Conservation (phyloP, 2,329 filamentous ascomycete genomes). For the Claviceps sp. region DNA sequence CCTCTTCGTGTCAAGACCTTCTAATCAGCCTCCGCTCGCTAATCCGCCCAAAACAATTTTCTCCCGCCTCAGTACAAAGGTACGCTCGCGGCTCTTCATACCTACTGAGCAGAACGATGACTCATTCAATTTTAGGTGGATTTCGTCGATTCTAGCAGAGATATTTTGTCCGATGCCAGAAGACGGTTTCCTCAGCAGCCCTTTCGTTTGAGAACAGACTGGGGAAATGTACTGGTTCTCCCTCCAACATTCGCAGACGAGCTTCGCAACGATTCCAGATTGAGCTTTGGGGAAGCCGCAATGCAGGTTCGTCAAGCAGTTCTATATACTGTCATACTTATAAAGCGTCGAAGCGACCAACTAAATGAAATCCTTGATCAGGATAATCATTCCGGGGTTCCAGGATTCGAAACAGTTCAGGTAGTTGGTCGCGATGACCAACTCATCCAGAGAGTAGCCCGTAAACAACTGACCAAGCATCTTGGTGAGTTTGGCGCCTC, state of each 20-base stretch:
- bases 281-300: constrained; percentile 8
- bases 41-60: not conserved
- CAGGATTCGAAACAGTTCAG: not conserved
- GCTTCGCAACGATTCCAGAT: constrained; percentile 11
- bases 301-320: not conserved
- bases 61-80: not conserved
- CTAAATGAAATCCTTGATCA: not conserved
- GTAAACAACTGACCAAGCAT: not conserved
- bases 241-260: constrained; percentile 9
- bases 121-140: not conserved
- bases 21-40: not conserved
- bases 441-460: not conserved
- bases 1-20: not conserved
- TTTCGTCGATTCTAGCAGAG: not conserved
- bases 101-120: not conserved
- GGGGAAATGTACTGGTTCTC: constrained; percentile 10
- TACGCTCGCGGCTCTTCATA: not conserved
- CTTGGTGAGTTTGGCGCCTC: not conserved
- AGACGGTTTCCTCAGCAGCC: constrained; percentile 2
- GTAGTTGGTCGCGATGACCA: not conserved
- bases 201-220: constrained; percentile 9
- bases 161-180: not conserved
- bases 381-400: not conserved
- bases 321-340: not conserved
- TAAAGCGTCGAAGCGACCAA: too few relatives aligned